Evolutionary conservation across 2,329 filamentous ascomycete species (phyloP).

Genomic region (Fusarium coicis): DNA sequence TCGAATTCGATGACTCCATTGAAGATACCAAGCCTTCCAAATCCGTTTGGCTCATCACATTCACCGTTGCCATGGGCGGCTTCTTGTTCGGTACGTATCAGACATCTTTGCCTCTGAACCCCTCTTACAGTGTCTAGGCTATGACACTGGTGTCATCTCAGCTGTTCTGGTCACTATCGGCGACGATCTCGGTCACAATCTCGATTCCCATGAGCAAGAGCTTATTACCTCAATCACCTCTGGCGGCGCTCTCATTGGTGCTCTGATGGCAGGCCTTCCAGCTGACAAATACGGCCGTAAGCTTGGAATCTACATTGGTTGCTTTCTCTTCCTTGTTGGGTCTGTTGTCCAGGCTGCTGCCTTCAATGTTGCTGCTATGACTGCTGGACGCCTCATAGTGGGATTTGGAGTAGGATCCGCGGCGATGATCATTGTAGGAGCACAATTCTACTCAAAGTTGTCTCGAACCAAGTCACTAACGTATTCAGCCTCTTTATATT

Average conservation of each 20-base stretch:
- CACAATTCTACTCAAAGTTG: rapidly evolving
- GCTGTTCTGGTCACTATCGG: slow-evolving; percentile 43
- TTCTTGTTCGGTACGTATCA: slow-evolving; percentile 48
- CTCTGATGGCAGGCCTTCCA: slow-evolving; percentile 35
- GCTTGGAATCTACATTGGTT: slow-evolving; percentile 44
- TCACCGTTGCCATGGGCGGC: slow-evolving; percentile 49
- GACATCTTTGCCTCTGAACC: no score
- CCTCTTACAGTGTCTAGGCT: no score
- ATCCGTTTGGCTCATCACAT: slow-evolving; percentile 41
- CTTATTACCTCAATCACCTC: no score
- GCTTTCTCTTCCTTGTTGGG: slow-evolving; percentile 40
- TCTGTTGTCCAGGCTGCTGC: slow-evolving; percentile 43
- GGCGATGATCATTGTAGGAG: slow-evolving; percentile 54
- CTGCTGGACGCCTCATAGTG: slow-evolving; percentile 54
- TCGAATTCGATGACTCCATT: slow-evolving; percentile 26
- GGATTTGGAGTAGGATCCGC: slow-evolving; percentile 59
- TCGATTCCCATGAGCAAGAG: slow-evolving; percentile 33
- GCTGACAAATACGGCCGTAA: slow-evolving; percentile 45
- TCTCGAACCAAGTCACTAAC: neutral
- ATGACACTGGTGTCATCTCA: slow-evolving; percentile 53
- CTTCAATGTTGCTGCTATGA: slow-evolving; percentile 43
- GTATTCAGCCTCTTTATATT: slow-evolving; percentile 52
- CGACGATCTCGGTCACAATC: slow-evolving; percentile 51
- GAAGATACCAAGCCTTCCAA: slow-evolving; percentile 40
- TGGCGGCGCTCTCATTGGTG: no score